These are phyloP conservation scores for Colletotrichum sp. DNA, from an alignment of 2,329 filamentous ascomycete species.

Conservation along the genomic window DNA sequence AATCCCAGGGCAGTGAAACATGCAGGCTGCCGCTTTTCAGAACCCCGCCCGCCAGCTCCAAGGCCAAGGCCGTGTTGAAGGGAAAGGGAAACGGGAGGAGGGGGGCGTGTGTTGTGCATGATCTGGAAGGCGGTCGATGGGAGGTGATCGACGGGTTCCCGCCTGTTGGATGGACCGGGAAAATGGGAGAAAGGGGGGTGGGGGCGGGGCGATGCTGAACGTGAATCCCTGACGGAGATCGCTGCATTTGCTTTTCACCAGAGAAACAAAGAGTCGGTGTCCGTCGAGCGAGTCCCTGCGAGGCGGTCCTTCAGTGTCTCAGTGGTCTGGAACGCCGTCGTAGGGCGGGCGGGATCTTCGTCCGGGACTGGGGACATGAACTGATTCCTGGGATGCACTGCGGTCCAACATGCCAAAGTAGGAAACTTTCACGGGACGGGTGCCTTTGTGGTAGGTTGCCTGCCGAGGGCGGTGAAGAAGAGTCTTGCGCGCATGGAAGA, in stretches of 20 bases:
- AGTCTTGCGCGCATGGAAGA: not conserved
- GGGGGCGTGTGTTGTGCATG: not conserved
- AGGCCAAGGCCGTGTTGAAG: not conserved
- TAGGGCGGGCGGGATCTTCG: constrained; percentile 4
- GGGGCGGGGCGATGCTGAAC: not conserved
- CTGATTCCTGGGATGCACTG: not conserved
- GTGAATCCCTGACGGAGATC: constrained; percentile 13
- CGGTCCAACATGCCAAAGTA: not conserved
- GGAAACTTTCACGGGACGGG: not conserved
- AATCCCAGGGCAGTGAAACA: not conserved
- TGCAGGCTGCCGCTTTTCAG: not conserved
- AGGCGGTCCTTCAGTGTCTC: constrained; percentile 5
- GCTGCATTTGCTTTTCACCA: not conserved
- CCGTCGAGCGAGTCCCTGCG: not conserved
- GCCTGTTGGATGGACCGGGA: not conserved
- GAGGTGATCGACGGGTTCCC: not conserved
- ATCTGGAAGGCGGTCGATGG: not conserved
- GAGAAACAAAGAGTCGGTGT: not conserved
- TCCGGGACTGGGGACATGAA: not conserved
- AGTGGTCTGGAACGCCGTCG: not conserved
- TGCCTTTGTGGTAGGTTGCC: not conserved
- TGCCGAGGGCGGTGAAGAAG: not conserved
- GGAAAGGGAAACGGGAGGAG: not conserved
- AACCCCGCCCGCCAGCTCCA: not conserved
- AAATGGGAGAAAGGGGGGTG: not conserved